Percentiles rank a stretch among this genome's conserved stretches.
These are phyloP conservation scores for Phlegmacium glaucopus DNA, from an alignment of 768 basidiomycete species.

Conservation along the genomic window DNA sequence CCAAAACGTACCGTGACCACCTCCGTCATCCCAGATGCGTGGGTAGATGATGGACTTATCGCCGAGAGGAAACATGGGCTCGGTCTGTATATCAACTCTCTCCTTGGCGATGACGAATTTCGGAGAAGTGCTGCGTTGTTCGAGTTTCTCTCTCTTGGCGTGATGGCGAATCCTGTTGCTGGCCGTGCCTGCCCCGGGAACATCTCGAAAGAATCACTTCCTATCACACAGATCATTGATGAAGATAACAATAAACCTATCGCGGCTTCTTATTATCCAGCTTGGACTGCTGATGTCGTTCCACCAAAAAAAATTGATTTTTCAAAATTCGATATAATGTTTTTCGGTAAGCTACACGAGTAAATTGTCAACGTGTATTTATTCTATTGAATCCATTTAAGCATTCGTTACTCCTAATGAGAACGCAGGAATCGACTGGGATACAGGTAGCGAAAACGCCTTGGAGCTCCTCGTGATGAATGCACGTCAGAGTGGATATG, in stretches of 20 bases:
- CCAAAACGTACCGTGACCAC: conserved; percentile 44
- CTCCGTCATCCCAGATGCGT: conserved; percentile 42
- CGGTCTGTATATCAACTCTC: conserved; percentile 34
- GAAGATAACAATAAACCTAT: conserved; percentile 22
- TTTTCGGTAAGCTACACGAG: conserved; percentile 44
- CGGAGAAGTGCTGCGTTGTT: conserved; percentile 28
- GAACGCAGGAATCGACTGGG: conserved; percentile 46
- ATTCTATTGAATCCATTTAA: conserved; percentile 16
- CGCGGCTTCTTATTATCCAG: conserved; percentile 45
- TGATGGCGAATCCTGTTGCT: no score
- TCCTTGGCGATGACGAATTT: conserved; percentile 33
- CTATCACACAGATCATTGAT: no score
- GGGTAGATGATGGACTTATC: conserved; percentile 51
- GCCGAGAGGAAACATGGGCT: conserved; percentile 46
- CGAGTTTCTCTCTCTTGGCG: conserved; percentile 32
- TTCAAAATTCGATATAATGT: conserved; percentile 60
- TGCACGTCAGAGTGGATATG: conserved; percentile 49
- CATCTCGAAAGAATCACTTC: no score
- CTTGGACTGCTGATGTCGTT: conserved; percentile 45
- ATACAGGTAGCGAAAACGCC: conserved; percentile 44
- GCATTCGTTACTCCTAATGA: conserved; percentile 68
- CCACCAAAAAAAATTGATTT: conserved; percentile 59
- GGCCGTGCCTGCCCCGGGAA: no score
- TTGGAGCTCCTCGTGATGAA: conserved; percentile 52
- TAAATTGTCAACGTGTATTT: no score